Evolutionary conservation across 139 green algal genomes (phyloP), one percentile per base, ranked within the genome.

Genomic region (Coelastrella sp.): DNA sequence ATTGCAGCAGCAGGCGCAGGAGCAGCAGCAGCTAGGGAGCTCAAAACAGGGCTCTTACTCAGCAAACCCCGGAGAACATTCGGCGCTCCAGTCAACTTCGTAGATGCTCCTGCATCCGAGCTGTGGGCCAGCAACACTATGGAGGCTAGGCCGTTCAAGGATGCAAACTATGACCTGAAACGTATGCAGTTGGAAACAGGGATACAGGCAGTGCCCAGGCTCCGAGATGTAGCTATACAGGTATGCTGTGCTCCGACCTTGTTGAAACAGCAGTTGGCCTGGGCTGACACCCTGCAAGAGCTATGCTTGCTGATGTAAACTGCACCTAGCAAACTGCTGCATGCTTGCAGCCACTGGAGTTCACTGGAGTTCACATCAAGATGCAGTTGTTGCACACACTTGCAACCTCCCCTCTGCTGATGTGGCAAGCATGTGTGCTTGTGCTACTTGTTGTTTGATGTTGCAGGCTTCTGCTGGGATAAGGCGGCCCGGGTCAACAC

Each of bases 151-250:
- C 96, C 94, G 0, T 96, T 95, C 84, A 97, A 97, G 87, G 96
- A 98, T 88, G 90, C 94, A 23, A 97, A 95, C 86, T 98, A 96
- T 88, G 94, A 96, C 54, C 92, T 97, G 57, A 87, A 92, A 11
- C 84, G 90, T 23, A 61, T 92, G 68, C 91, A 96, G 90, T 88
- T 92, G 88, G 91, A 96, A 6, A 47, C 54, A 5, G 90, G 78
- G 5, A 77, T 89, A 60, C 94, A 96, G 87, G 93, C 92, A 13
- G 87, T 94, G 20, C 90, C 91, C 1, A 0, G 10, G 57, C 64
- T 90, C 47, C 47, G 19, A 6, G 92, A 97, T 57, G 90, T 75
- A 7, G 95, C 32, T 3, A 89, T 96, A 74, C 96, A 97, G 92
- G 95, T 86, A 20, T 5, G 59, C n/a, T 13, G 6, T 32, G 68